Conservation (phyloP, 257 asterid genomes). For the Coffea eugenioides region DNA sequence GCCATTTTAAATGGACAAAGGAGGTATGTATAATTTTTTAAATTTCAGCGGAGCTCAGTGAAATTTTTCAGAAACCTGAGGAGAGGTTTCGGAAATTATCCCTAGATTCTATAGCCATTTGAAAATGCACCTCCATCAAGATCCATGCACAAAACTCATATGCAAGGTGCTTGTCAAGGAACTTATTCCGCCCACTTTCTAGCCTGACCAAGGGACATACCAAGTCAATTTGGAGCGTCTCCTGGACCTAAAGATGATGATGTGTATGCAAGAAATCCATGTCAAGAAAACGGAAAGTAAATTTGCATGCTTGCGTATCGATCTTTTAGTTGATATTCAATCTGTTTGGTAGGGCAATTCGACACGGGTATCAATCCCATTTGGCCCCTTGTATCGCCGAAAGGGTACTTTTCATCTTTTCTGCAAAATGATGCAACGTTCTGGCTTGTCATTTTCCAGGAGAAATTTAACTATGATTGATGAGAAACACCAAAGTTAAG, state of each 20-base stretch:
- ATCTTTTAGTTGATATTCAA: neutral
- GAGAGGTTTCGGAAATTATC: too few relatives aligned
- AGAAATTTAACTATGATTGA: neutral
- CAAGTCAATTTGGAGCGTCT: neutral
- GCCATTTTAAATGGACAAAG: too few relatives aligned
- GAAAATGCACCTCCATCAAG: neutral
- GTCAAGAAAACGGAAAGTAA: neutral
- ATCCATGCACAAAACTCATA: neutral
- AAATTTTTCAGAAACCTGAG: too few relatives aligned
- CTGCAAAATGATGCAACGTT: neutral
- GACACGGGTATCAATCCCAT: neutral
- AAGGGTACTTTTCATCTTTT: neutral
- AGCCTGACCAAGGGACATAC: neutral
- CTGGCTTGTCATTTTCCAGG: neutral
- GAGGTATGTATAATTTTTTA: too few relatives aligned
- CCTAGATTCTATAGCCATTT: neutral
- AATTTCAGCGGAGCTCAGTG: too few relatives aligned
- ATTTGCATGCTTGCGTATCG: neutral
- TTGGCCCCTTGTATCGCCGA: neutral
- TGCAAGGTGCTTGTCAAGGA: neutral
- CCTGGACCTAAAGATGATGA: neutral
- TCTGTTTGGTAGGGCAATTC: neutral
- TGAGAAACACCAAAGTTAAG: neutral
- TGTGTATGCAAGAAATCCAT: neutral
- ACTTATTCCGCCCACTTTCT: neutral